A percentile compares a stretch with the other conserved stretches of the same genome.
Evolutionary conservation across 202 grass and related monocot genomes (phyloP).

Genomic region (Elaeis oleifera): DNA sequence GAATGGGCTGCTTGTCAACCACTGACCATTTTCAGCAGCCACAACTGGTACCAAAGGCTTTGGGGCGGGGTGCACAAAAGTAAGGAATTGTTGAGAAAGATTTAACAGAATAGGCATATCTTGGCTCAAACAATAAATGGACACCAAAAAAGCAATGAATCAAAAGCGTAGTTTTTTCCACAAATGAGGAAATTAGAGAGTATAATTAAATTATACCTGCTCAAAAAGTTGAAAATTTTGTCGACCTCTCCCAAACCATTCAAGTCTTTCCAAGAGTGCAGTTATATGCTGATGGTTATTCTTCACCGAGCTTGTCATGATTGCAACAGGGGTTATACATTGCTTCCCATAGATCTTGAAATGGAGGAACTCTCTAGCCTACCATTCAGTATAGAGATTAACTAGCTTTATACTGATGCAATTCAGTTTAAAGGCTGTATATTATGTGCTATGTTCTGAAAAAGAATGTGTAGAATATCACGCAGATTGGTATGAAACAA

Average conservation of each 20-base stretch:
- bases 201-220: conserved; percentile 44
- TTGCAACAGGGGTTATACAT: conserved; percentile 83
- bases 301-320: conserved; percentile 99
- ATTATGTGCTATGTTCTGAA: too few relatives aligned
- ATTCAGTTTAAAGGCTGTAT: too few relatives aligned
- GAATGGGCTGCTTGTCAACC: conserved; percentile 58
- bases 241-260: conserved; percentile 85
- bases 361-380: conserved; percentile 95
- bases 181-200: not conserved
- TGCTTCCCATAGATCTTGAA: conserved; percentile 89
- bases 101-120: too few relatives aligned
- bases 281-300: conserved; percentile 82
- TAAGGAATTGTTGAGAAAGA: too few relatives aligned
- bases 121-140: too few relatives aligned
- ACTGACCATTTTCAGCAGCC: conserved; percentile 70
- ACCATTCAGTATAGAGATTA: conserved; percentile 22
- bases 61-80: not conserved
- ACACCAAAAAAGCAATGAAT: too few relatives aligned
- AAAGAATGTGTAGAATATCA: too few relatives aligned
- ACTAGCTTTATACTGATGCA: too few relatives aligned
- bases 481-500: too few relatives aligned
- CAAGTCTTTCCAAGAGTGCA: conserved; percentile 63
- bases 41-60: conserved; percentile 97
- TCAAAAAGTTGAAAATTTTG: conserved; percentile 82
- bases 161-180: not conserved